These are phyloP conservation scores for Scutellaria baicalensis DNA, from an alignment of 257 asterid species.

Conservation along the genomic window DNA sequence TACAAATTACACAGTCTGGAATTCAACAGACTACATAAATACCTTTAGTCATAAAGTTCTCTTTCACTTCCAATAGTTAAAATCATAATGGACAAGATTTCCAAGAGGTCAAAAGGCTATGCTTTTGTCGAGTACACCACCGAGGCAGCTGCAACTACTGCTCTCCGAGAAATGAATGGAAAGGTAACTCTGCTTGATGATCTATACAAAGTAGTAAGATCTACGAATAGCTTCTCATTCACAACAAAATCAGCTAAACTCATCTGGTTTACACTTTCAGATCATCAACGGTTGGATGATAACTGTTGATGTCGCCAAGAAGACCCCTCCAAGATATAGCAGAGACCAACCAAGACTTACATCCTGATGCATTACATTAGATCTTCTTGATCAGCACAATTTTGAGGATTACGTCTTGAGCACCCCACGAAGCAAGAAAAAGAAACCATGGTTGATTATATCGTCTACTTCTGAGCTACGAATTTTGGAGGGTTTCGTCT, in stretches of 20 bases:
- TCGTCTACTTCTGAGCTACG: background rate
- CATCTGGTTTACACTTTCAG: conserved; percentile 28
- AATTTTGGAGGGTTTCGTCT: background rate
- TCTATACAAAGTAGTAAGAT: background rate
- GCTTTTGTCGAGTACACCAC: conserved; percentile 87
- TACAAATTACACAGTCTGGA: conserved; percentile 12
- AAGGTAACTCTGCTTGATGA: conserved; percentile 45
- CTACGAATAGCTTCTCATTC: background rate
- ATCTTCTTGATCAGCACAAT: background rate
- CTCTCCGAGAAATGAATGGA: conserved; percentile 91
- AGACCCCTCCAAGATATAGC: conserved; percentile 56
- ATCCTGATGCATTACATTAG: conserved; percentile 17
- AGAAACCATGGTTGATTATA: background rate
- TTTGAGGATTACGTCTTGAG: background rate
- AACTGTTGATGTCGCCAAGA: conserved; percentile 82
- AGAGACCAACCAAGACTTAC: conserved; percentile 41
- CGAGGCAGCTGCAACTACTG: conserved; percentile 74
- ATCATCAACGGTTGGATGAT: conserved; percentile 99
- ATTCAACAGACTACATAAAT: background rate
- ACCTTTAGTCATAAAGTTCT: background rate
- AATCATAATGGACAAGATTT: conserved; percentile 94
- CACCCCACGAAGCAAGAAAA: background rate
- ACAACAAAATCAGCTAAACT: background rate
- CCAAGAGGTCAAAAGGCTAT: conserved; percentile 94
- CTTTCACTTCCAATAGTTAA: conserved; percentile 46